These are phyloP conservation scores for Ceratocystis eucalypticola DNA, from an alignment of 2,329 filamentous ascomycete genomes.

Conservation along the genomic window DNA sequence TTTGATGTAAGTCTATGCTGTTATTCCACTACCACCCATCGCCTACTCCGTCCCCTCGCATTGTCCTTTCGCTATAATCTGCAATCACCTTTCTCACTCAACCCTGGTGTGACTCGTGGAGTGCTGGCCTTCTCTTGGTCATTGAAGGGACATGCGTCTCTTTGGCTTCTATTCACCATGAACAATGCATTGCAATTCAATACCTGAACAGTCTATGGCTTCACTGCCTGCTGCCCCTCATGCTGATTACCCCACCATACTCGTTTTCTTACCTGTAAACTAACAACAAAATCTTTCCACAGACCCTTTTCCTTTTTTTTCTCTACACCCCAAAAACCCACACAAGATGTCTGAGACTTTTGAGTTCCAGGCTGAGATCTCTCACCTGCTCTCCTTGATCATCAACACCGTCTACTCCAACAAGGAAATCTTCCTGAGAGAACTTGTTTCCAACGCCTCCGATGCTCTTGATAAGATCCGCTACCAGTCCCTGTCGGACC, in stretches of 20 bases:
- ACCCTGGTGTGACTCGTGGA: too few relatives aligned
- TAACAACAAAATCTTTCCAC: not conserved
- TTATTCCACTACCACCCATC: not conserved
- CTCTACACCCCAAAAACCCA: conserved; percentile 10
- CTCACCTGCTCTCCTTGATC: conserved; percentile 98
- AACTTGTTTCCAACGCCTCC: conserved; percentile 95
- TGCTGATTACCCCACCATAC: not conserved
- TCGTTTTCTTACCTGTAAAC: not conserved
- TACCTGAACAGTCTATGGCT: not conserved
- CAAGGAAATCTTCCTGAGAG: conserved; percentile 99
- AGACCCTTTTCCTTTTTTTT: conserved; percentile 14
- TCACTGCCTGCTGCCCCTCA: conserved; percentile 12
- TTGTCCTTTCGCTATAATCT: not conserved
- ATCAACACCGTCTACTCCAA: conserved; percentile 99
- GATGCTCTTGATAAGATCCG: conserved; percentile 99
- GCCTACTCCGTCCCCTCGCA: not conserved
- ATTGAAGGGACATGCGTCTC: too few relatives aligned
- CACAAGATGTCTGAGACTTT: conserved; percentile 57
- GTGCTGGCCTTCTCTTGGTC: too few relatives aligned
- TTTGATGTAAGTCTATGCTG: conserved; percentile 20
- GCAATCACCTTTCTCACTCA: not conserved
- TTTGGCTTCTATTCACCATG: not conserved
- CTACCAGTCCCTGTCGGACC: conserved; percentile 95
- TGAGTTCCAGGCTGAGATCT: conserved; percentile 99
- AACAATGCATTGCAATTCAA: conserved; percentile 10